Evolutionary conservation across 2,329 filamentous ascomycete genomes (phyloP), one percentile per base, ranked within the genome.

Genomic region (Alternaria dauci): DNA sequence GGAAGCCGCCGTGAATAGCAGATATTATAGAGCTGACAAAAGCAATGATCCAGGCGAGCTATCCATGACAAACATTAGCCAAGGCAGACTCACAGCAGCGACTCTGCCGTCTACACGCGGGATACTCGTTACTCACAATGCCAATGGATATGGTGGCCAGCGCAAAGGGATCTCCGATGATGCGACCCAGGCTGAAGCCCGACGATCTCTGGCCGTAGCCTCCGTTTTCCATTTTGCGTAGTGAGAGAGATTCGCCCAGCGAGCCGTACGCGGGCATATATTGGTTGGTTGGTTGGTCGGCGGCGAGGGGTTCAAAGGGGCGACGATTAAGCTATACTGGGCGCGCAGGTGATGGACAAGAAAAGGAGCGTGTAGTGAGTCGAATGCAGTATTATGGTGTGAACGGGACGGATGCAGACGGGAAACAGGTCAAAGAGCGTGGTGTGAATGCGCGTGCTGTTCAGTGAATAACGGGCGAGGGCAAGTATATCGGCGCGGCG

Each of bases 41-140:
- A 46, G 93, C 88, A 74, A 99, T 97, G 69, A 97, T 80, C 95
- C 95, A 99, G 60, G 94, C 94, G 66, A 97, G 89, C 94, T 98
- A 77, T 65, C 18, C 34, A 38, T 16, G 16, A 44, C n/a, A 36
- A 6, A 64, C 55, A 41, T 67, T 55, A 68, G 70, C 70, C 26
- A 36, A 23, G 20, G 20, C 20, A 23, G 20, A 23, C 20, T 23
- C 20, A 23, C 20, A 23, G 20, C 20, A 23, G 20, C 20, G 20
- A 23, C 20, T 7, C 14, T 16, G 32, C 46, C 34, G 54, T 53
- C 38, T 16, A 30, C 38, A 55, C 30, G 30, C 7, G 46, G 59
- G 28, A 38, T 8, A 8, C 14, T n/a, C 26, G 87, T 6, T 26
- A 87, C 93, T 80, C 88, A 97, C 94, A 76, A 92, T 85, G 65